These are phyloP conservation scores for Theobroma grandiflorum DNA, from an alignment of 441 rosid species.

Conservation along the genomic window DNA sequence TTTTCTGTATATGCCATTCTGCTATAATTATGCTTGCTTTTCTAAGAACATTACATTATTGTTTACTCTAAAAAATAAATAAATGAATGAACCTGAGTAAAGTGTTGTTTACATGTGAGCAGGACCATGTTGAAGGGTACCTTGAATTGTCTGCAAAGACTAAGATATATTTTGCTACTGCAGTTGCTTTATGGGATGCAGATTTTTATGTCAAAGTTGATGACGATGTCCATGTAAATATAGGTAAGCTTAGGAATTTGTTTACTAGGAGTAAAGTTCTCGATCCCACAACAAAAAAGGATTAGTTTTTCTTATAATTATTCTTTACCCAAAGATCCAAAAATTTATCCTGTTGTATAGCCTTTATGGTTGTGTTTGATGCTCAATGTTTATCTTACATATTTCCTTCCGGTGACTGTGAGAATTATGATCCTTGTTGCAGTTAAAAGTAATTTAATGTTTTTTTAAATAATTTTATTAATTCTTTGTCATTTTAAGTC, in stretches of 20 bases:
- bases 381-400: not conserved
- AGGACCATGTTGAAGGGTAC: slow-evolving; percentile 99
- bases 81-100: not conserved
- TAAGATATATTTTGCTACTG: slow-evolving; percentile 90
- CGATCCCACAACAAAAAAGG: not conserved
- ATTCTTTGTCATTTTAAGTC: not conserved
- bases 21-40: slow-evolving; percentile 1
- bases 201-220: slow-evolving; percentile 97
- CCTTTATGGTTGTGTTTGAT: not conserved
- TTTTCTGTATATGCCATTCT: slow-evolving; percentile 8
- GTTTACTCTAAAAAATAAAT: not conserved
- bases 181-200: slow-evolving; percentile 90
- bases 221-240: slow-evolving; percentile 97
- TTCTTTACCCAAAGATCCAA: not conserved
- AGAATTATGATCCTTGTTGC: not conserved
- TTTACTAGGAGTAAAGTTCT: not conserved
- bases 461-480: not conserved
- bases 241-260: slow-evolving; percentile 52
- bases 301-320: not conserved
- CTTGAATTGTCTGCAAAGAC: slow-evolving; percentile 97
- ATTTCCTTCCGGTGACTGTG: not conserved
- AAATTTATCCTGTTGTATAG: not conserved
- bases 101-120: slow-evolving; percentile 34
- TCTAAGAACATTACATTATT: not conserved
- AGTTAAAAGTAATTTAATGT: not conserved